Base-by-base conservation (phyloP, 306 rosid species). In the Castanea mollissima region DNA sequence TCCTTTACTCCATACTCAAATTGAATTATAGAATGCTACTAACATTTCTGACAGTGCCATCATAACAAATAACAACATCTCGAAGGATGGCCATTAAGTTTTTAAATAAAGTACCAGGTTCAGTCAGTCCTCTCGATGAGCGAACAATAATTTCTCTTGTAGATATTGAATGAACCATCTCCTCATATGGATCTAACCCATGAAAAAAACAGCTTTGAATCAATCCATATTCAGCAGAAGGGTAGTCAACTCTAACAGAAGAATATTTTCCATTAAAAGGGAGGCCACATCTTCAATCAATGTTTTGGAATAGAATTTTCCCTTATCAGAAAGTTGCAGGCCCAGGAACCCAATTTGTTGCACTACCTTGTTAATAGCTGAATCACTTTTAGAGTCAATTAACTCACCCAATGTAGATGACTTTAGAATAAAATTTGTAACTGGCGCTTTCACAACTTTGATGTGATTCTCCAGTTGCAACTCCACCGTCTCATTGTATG, bases 21-120 rank as follows among this genome's bases (percentile, higher is more conserved):
- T 63, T 93, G 97, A 70, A 95, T 89, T 29, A 95, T 80, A 2
- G 98, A 93, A 54, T 93, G 78, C 97, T 95, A 71, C 96, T 90
- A 10, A 95, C 95, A 78, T 91, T 95, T 72, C 99, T 80, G 2
- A 95, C 98, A 6, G 99, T 92, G 67, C 99, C 97, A 56, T 95
- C 99, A 52, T 95, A 92, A 63, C 99, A 92, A 15, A 95, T 87
- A 4, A 85, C 94, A 54, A 95, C 97, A 79, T 95, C 99, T 5
- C 99, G 92, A 41, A 95, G 96, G 57, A 91, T 95, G 74, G 99
- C 98, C 99, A 95, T 95, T 78, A 95, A 79, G 83, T 93, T 95
- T 62, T 95, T 95, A 63, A 95, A 95, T 14, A 95, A 77, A 2
- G 97, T 92, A 70, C 99, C 99, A 3, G 99, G 99, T 82, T 95